Percentiles rank a stretch among this genome's conserved stretches.
Conservation (phyloP, 2,329 filamentous ascomycete genomes). For the Cercospora janseana region DNA sequence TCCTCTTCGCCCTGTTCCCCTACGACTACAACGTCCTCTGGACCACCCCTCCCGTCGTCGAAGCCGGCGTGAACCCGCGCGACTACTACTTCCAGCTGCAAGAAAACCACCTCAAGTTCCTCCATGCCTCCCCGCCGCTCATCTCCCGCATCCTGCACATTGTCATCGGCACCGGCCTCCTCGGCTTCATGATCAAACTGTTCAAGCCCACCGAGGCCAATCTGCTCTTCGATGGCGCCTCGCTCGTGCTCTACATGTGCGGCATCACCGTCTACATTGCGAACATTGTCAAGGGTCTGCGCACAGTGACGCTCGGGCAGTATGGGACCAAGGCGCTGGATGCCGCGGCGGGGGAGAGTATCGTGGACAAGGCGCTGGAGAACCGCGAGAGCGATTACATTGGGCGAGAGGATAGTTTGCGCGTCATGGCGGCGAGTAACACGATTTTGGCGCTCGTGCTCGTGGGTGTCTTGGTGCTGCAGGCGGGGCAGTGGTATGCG, state of each 20-base stretch:
- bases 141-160: constrained; percentile 94
- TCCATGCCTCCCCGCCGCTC: constrained; percentile 86
- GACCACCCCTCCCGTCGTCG: constrained; percentile 54
- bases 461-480: constrained; percentile 85
- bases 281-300: constrained; percentile 93
- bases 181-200: constrained; percentile 89
- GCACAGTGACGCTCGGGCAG: constrained; percentile 72
- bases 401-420: constrained; percentile 81
- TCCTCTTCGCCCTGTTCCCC: constrained; percentile 93
- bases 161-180: constrained; percentile 79
- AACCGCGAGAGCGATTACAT: constrained; percentile 62
- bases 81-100: constrained; percentile 76
- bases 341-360: constrained; percentile 40
- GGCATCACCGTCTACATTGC: constrained; percentile 90
- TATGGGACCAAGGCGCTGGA: constrained; percentile 53
- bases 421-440: constrained; percentile 89
- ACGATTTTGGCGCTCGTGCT: constrained; percentile 92
- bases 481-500: constrained; percentile 98
- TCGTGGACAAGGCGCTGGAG: constrained; percentile 38
- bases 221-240: constrained; percentile 84
- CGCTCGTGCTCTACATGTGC: constrained; percentile 72
- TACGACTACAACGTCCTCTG: constrained; percentile 93
- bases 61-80: constrained; percentile 37
- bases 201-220: constrained; percentile 93
- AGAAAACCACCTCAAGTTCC: constrained; percentile 84